Percentiles rank a stretch among this genome's conserved stretches.
phyloP scores from a whole-genome alignment of 179 eudicot genomes.

The Dionaea muscipula region DNA sequence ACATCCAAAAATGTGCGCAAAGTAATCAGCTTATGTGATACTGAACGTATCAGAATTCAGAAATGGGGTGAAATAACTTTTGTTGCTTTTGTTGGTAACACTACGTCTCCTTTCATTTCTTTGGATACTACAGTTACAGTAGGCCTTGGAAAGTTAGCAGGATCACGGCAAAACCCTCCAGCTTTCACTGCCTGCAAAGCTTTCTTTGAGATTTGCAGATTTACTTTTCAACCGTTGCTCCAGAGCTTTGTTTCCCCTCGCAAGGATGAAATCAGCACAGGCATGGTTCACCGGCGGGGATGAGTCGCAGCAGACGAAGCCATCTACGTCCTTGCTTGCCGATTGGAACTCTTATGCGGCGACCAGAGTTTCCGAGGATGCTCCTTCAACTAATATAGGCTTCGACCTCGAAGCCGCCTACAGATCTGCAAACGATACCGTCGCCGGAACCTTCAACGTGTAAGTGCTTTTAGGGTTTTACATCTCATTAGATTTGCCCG shows the following conservation, averaged over 20 bases:
- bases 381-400: slow-evolving; percentile 11
- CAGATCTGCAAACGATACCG: slow-evolving; percentile 47
- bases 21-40: too few relatives aligned
- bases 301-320: slow-evolving; percentile 2
- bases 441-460: slow-evolving; percentile 54
- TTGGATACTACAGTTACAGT: too few relatives aligned
- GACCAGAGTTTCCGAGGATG: slow-evolving; percentile 17
- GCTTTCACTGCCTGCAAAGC: too few relatives aligned
- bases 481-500: neutral
- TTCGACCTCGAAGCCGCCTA: slow-evolving; percentile 70
- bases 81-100: too few relatives aligned
- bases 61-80: too few relatives aligned
- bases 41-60: too few relatives aligned
- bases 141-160: too few relatives aligned
- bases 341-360: slow-evolving; percentile 70
- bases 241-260: neutral
- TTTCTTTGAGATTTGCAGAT: neutral
- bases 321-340: slow-evolving; percentile 43
- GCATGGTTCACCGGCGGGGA: slow-evolving; percentile 18
- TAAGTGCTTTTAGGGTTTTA: slow-evolving; percentile 12
- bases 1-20: too few relatives aligned
- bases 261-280: slow-evolving; percentile 12
- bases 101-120: too few relatives aligned
- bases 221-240: neutral
- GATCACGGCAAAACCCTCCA: too few relatives aligned